These are phyloP conservation scores for Trichocomaceae sp. DNA, from an alignment of 2,329 filamentous ascomycete genomes.

Conservation along the genomic window DNA sequence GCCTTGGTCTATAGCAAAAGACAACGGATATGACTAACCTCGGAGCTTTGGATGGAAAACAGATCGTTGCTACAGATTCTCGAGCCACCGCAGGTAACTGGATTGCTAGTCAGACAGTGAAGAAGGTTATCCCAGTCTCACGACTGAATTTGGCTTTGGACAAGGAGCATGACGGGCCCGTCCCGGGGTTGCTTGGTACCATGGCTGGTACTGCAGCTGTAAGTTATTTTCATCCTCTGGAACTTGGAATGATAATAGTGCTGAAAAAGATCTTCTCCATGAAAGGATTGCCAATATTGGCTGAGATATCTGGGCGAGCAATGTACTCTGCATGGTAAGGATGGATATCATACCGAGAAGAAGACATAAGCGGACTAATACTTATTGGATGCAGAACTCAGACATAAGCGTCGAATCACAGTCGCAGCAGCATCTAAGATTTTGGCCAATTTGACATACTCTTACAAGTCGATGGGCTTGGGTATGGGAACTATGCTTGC, in stretches of 20 bases:
- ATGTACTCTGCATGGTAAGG: conserved; percentile 78
- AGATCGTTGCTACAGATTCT: conserved; percentile 93
- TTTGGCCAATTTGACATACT: conserved; percentile 94
- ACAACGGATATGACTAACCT: not conserved
- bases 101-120: conserved; percentile 99
- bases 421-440: conserved; percentile 98
- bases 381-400: conserved; percentile 56
- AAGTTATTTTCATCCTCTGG: conserved; percentile 29
- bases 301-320: conserved; percentile 98
- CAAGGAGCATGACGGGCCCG: conserved; percentile 28
- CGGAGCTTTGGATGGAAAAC: conserved; percentile 1
- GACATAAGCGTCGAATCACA: conserved; percentile 97
- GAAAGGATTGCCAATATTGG: conserved; percentile 96
- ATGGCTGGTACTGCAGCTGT: conserved; percentile 97
- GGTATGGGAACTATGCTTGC: conserved; percentile 99
- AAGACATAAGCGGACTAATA: not conserved
- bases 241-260: not conserved
- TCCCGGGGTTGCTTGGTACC: conserved; percentile 68
- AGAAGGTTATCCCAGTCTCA: conserved; percentile 76
- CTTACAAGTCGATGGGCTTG: conserved; percentile 97
- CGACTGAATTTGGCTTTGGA: conserved; percentile 35
- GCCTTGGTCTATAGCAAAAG: not conserved
- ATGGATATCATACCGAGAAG: not conserved
- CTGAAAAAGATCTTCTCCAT: not conserved
- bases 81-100: conserved; percentile 95